Percentiles rank a stretch among this genome's conserved stretches.
phyloP scores from a whole-genome alignment of 1,139 yeast species.

The Zygosaccharomyces sapae region DNA sequence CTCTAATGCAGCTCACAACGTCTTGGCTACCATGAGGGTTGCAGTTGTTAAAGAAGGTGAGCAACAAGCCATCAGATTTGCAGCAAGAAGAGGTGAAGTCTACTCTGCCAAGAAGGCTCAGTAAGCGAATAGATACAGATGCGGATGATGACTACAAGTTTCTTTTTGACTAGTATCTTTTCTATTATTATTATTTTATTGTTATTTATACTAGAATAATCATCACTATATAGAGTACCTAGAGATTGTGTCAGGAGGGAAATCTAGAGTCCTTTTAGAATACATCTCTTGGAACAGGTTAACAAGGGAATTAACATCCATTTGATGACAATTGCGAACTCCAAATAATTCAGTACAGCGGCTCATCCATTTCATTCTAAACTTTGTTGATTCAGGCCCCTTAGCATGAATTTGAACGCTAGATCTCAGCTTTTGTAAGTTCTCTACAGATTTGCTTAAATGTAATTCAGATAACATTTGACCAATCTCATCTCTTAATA shows the following conservation, averaged over 20 bases:
- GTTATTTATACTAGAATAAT: not conserved
- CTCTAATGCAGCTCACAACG: constrained; percentile 95
- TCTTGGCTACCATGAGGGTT: constrained; percentile 91
- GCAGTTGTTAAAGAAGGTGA: constrained; percentile 77
- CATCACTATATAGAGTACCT: constrained; percentile 8
- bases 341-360: constrained; percentile 33
- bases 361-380: constrained; percentile 35
- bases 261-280: constrained; percentile 9
- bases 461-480: constrained; percentile 19
- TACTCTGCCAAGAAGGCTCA: constrained; percentile 18
- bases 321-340: constrained; percentile 24
- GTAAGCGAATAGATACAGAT: not conserved
- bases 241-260: constrained; percentile 13
- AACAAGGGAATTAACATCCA: constrained; percentile 24
- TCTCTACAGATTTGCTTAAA: constrained; percentile 25
- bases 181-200: not conserved
- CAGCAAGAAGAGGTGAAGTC: constrained; percentile 36
- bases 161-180: not conserved
- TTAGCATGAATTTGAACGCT: constrained; percentile 20
- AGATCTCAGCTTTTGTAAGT: constrained; percentile 27
- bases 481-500: constrained; percentile 30
- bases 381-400: constrained; percentile 20
- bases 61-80: constrained; percentile 38
- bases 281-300: constrained; percentile 23
- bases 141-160: not conserved